Evolutionary conservation across 768 basidiomycete species (phyloP).

Genomic region (Rhizopogon roseolus): DNA sequence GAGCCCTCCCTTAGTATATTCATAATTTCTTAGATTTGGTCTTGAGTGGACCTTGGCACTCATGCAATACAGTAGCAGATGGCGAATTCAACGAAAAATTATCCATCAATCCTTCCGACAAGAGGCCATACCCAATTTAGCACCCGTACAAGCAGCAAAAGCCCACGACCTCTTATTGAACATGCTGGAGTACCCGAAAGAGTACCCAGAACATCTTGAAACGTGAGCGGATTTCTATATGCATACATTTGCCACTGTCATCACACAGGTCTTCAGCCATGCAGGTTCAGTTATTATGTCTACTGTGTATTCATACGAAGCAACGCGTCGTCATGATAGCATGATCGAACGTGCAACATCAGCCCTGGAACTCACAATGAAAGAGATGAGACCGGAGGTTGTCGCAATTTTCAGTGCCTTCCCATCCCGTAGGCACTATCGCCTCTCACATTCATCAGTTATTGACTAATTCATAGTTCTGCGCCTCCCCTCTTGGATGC

Average conservation of each 20-base stretch:
- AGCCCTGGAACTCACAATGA: neutral
- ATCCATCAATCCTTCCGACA: conserved; percentile 8
- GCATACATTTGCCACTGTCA: neutral
- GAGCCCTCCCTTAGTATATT: neutral
- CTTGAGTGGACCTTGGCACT: conserved; percentile 4
- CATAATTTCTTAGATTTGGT: neutral
- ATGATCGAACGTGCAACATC: neutral
- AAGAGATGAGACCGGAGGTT: neutral
- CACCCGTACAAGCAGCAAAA: conserved; percentile 1
- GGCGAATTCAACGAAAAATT: conserved; percentile 13
- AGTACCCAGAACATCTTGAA: neutral
- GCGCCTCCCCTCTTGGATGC: conserved; percentile 6
- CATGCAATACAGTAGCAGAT: conserved; percentile 11
- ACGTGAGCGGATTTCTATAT: neutral
- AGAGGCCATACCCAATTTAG: neutral
- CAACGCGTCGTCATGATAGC: neutral
- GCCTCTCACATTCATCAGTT: neutral
- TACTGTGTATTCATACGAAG: conserved; percentile 2
- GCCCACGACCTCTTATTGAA: neutral
- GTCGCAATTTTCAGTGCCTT: neutral
- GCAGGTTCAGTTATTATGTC: conserved; percentile 3
- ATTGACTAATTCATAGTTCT: neutral
- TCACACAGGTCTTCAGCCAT: neutral
- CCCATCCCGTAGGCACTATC: neutral
- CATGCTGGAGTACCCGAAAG: neutral